Evolutionary conservation across 352 stramenopile genomes (phyloP).

Genomic region (Pythium sukuiense): DNA sequence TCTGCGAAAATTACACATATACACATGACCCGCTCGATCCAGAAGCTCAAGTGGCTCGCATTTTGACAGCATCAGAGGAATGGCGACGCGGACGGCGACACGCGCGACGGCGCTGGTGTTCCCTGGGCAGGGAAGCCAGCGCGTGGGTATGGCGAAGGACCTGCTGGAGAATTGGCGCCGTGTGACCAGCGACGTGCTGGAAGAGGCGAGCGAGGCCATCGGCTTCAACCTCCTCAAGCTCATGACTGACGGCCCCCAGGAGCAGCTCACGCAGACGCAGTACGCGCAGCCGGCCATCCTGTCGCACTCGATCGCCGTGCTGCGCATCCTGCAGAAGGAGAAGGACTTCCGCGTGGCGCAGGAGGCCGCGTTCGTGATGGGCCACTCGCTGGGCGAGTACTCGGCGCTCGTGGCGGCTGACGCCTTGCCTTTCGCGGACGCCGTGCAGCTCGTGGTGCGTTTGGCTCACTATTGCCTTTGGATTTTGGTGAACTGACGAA

Average conservation of each 20-base stretch:
- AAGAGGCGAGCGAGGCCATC: conserved; percentile 78
- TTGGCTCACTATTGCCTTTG: not conserved
- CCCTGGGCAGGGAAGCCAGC: conserved; percentile 82
- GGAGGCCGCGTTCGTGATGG: conserved; percentile 47
- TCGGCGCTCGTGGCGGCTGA: conserved; percentile 75
- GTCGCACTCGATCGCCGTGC: conserved; percentile 69
- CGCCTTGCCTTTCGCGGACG: conserved; percentile 64
- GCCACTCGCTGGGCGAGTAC: conserved; percentile 88
- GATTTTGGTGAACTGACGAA: not conserved
- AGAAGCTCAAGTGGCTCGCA: conserved; percentile 18
- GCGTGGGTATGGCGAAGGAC: conserved; percentile 76
- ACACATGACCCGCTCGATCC: conserved; percentile 5
- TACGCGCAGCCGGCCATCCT: conserved; percentile 82
- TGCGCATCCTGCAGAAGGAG: conserved; percentile 74
- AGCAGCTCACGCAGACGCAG: conserved; percentile 68
- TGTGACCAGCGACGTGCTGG: conserved; percentile 52
- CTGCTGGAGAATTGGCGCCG: conserved; percentile 71
- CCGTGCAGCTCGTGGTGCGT: conserved; percentile 63
- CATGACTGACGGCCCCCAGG: conserved; percentile 60
- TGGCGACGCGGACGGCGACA: conserved; percentile 28
- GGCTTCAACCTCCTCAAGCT: conserved; percentile 50
- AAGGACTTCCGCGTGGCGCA: conserved; percentile 36
- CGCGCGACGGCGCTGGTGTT: conserved; percentile 66
- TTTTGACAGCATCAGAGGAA: conserved; percentile 3
- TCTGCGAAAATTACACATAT: conserved; percentile 29